Evolutionary conservation across 371 early-diverging fungal genomes (phyloP).

Genomic region (Syncephalastrum racemosum): DNA sequence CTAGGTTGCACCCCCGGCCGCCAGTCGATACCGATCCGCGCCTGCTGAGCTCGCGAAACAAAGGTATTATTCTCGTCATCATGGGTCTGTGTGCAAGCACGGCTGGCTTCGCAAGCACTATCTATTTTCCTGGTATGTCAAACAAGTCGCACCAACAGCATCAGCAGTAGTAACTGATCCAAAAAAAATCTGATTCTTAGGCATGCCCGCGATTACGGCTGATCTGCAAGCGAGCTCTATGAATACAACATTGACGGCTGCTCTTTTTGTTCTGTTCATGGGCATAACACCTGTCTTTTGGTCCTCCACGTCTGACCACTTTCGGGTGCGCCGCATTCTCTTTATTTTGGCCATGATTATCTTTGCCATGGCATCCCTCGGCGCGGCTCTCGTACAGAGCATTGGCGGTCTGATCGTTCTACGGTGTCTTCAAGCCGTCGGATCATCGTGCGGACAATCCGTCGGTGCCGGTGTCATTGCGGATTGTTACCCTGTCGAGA

Average conservation of each 20-base stretch:
- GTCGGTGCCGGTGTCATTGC: constrained; percentile 13
- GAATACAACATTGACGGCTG: constrained; percentile 55
- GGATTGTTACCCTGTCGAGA: constrained; percentile 28
- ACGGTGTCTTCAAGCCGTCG: constrained; percentile 72
- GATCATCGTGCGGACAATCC: constrained; percentile 62
- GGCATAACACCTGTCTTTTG: constrained; percentile 65
- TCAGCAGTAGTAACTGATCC: neutral
- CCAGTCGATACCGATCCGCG: constrained; percentile 33
- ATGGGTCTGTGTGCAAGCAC: constrained; percentile 21
- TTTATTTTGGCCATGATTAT: constrained; percentile 58
- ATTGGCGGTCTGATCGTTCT: constrained; percentile 62
- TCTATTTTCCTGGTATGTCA: constrained; percentile 24
- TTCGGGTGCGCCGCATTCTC: constrained; percentile 57
- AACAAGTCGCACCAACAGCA: no score
- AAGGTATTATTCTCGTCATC: constrained; percentile 21
- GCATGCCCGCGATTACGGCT: constrained; percentile 43
- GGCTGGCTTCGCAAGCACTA: constrained; percentile 30
- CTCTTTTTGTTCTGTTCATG: constrained; percentile 55
- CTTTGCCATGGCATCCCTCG: constrained; percentile 66
- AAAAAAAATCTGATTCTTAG: constrained; percentile 14
- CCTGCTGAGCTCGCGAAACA: constrained; percentile 9
- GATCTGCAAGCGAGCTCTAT: constrained; percentile 50
- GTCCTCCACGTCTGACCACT: constrained; percentile 67
- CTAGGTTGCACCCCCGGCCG: constrained; percentile 6
- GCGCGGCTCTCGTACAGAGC: constrained; percentile 58